Evolutionary conservation across 2,329 filamentous ascomycete genomes (phyloP), one percentile per base, ranked within the genome.

Genomic region (Claviceps capensis): DNA sequence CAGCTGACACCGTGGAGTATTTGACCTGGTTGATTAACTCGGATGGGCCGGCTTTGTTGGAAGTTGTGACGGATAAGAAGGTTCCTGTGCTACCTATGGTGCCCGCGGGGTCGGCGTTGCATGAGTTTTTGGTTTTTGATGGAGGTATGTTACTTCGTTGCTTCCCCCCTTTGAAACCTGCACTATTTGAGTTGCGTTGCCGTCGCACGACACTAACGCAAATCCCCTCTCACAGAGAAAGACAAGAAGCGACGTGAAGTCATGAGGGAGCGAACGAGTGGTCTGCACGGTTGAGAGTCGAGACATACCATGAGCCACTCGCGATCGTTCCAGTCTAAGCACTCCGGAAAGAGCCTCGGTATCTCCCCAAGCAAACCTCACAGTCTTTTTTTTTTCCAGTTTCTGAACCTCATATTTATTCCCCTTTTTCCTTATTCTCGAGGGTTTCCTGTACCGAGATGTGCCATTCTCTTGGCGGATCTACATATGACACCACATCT

Each of bases 1-100:
- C 88, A 0, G 82, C 82, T 4, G 89, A 95, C 54, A 78, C 94
- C 5, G 77, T 83, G 53, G 85, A 85, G 47, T 82, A 80, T 62
- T 75, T 98, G 57, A 81, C 85, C 70, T 96, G 93, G 88, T 78
- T 97, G 65, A 86, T 97, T 60, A 79, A 89, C 62, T 82, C 80
- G 5, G 86, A 96, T 34, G 93, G 91, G n/a, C 93, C 93, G 19
- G 90, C 90, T 42, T 77, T 97, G 57, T 76, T 98, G 54, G 91
- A 97, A 72, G 85, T 98, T 51, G 77, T 95, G 50, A 93, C 88
- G 4, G 93, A 97, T 68, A 85, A 84, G 72, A 85, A 93, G 79
- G 85, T 93, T 26, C 91, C 91, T 47, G 91, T 98, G n/a, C 73
- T 97, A 63, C 93, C 93, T 40, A 97, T 97, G 93, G 93, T 98